A percentile compares a stretch with the other conserved stretches of the same genome.
Evolutionary conservation across 1,284 basidiomycete species (phyloP).

Genomic region (Agroathelia rolfsii): DNA sequence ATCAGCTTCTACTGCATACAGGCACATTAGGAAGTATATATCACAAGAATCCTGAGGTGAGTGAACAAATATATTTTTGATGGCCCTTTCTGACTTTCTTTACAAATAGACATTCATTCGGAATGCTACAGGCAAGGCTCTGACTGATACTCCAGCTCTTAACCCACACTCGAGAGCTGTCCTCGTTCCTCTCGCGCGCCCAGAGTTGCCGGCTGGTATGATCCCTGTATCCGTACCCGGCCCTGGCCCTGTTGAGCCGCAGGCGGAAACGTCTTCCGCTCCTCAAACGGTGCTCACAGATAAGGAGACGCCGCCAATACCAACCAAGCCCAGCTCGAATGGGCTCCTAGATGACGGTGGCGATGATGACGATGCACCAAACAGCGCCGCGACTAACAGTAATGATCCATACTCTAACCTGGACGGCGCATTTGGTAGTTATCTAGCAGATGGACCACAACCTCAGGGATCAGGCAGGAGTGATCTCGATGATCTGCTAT

Average conservation of each 20-base stretch:
- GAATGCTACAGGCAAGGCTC: slow-evolving; percentile 61
- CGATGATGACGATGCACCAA: slow-evolving; percentile 25
- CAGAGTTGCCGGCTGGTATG: slow-evolving; percentile 31
- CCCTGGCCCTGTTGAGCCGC: slow-evolving; percentile 56
- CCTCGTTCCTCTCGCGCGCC: slow-evolving; percentile 50
- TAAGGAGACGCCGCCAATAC: slow-evolving; percentile 14
- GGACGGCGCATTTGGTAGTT: slow-evolving; percentile 60
- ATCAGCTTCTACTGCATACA: slow-evolving; percentile 78
- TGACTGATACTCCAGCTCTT: slow-evolving; percentile 69
- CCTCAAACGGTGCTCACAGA: slow-evolving; percentile 19
- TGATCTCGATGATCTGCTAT: slow-evolving; percentile 22
- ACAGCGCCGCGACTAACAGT: slow-evolving; percentile 14
- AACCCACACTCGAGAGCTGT: slow-evolving; percentile 65
- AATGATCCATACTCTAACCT: slow-evolving; percentile 69
- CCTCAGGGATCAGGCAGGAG: slow-evolving; percentile 31
- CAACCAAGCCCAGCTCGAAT: slow-evolving; percentile 2
- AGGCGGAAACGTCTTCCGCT: slow-evolving; percentile 13
- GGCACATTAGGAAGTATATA: slow-evolving; percentile 81
- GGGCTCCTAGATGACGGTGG: not conserved
- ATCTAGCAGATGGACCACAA: slow-evolving; percentile 53
- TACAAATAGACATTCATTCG: slow-evolving; percentile 69
- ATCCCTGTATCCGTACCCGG: slow-evolving; percentile 43
- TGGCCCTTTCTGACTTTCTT: slow-evolving; percentile 5
- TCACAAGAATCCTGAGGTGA: slow-evolving; percentile 81
- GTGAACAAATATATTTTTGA: slow-evolving; percentile 12